Conservation (phyloP, 768 basidiomycete genomes). For the Boletus vermiculosoides region DNA sequence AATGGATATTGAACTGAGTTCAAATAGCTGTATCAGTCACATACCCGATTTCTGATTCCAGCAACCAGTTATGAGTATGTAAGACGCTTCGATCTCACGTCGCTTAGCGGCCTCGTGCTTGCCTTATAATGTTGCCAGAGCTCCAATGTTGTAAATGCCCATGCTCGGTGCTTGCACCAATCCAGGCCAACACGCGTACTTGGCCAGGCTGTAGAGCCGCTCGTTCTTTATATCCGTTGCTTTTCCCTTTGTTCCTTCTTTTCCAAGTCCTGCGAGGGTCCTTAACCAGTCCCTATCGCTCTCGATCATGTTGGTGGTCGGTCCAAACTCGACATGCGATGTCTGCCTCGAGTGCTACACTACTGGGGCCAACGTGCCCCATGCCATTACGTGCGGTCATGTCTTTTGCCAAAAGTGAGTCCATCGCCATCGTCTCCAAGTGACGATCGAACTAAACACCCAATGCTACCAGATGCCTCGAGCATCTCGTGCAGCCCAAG, state of each 20-base stretch:
- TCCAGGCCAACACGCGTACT: slow-evolving; percentile 30
- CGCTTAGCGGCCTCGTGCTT: slow-evolving; percentile 36
- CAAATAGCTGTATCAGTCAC: slow-evolving; percentile 19
- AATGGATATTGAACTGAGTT: slow-evolving; percentile 19
- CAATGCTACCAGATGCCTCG: slow-evolving; percentile 51
- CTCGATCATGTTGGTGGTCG: slow-evolving; percentile 62
- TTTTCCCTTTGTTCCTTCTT: slow-evolving; percentile 3
- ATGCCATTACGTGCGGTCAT: slow-evolving; percentile 70
- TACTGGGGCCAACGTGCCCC: slow-evolving; percentile 52
- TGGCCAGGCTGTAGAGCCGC: slow-evolving; percentile 25
- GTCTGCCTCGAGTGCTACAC: slow-evolving; percentile 69
- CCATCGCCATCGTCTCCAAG: slow-evolving; percentile 19
- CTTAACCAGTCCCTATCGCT: slow-evolving; percentile 34
- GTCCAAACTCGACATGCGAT: slow-evolving; percentile 67
- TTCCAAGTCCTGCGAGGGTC: slow-evolving; percentile 25
- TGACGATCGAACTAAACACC: slow-evolving; percentile 5
- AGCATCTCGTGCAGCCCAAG: slow-evolving; percentile 43
- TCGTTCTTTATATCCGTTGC: slow-evolving; percentile 23
- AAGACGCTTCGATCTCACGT: slow-evolving; percentile 31
- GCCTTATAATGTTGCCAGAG: slow-evolving; percentile 34
- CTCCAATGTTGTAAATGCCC: slow-evolving; percentile 20
- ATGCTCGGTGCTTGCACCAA: slow-evolving; percentile 23
- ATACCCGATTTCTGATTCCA: slow-evolving; percentile 14
- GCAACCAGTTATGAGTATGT: slow-evolving; percentile 13
- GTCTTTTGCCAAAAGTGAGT: slow-evolving; percentile 55